Evolutionary conservation across 2,329 filamentous ascomycete genomes (phyloP), one percentile per base, ranked within the genome.

Genomic region (Xylaria arbuscula): DNA sequence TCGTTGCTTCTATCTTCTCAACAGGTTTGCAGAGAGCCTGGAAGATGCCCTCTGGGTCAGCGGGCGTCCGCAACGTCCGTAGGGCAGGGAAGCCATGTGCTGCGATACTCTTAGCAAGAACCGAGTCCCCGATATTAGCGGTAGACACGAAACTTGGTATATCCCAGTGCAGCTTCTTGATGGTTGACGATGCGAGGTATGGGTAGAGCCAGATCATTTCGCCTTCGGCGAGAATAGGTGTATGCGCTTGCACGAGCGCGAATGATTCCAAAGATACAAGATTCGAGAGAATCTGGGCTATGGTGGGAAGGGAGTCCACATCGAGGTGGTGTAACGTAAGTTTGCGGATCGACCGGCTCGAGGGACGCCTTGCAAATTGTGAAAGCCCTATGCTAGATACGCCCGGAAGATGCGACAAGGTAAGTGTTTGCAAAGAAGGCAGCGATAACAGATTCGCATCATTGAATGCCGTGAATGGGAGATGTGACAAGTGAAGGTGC

Each of bases 21-120:
- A 85, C 81, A 0, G 91, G 91, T 51, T 85, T 86, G 78, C 92
- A 94, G 1, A 93, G 83, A 1, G 83, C 80, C 79, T 94, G 92
- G 70, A 94, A 88, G 8, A 87, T 73, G 32, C 91, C 92, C 5
- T 92, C 87, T 1, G 90, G 86, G 71, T 94, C 92, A 66, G 88
- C 88, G 1, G 91, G 92, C 0, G 88, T 83, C 62, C 92, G 87
- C 19, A 94, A 80, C 1, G 76, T 81, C 10, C 81, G 82, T 10
- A 94, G 83, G 0, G 80, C 77, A 0, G 92, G 92, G 74, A 94
- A 92, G 0, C 88, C 88, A 57, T 90, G 89, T 1, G 90, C 88
- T 7, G 79, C 75, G 57, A 82, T 85, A 59, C 81, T 78, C 66
- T 83, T 83, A 1, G 90, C 88, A 8, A 94, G 83, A 55, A 91